A percentile compares a stretch with the other conserved stretches of the same genome.
phyloP scores from a whole-genome alignment of 2,329 filamentous ascomycete species.

The Pseudogymnoascus verrucosus region DNA sequence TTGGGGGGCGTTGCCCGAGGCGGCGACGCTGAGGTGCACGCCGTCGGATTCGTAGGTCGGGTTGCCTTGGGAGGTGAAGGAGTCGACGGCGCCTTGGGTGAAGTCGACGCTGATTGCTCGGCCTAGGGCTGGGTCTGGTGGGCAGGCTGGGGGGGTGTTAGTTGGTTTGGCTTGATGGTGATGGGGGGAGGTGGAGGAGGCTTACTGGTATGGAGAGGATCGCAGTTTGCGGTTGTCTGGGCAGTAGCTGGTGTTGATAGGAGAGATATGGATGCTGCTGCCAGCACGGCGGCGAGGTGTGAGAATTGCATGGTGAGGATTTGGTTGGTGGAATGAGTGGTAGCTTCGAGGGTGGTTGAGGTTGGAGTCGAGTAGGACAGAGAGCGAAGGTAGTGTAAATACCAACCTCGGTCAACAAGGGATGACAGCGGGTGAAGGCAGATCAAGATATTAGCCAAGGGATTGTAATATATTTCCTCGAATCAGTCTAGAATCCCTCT shows the following conservation, averaged over 20 bases:
- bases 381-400: background rate
- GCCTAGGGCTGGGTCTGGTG: constrained; percentile 71
- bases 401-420: background rate
- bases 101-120: constrained; percentile 82
- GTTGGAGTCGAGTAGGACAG: background rate
- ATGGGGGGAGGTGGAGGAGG: background rate
- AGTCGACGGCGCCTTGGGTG: constrained; percentile 65
- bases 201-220: background rate
- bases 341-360: background rate
- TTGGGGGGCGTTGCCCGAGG: constrained; percentile 76
- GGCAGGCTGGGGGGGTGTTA: constrained; percentile 44
- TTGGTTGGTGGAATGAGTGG: background rate
- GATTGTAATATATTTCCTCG: background rate
- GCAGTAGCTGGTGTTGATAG: background rate
- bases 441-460: background rate
- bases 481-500: background rate
- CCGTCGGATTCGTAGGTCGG: constrained; percentile 69
- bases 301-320: background rate
- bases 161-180: background rate
- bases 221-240: background rate
- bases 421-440: background rate
- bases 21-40: constrained; percentile 69
- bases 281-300: background rate
- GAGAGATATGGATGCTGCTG: background rate
- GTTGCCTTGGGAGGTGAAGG: constrained; percentile 64